phyloP scores from a whole-genome alignment of 306 rosid species.

The Casuarina glauca region DNA sequence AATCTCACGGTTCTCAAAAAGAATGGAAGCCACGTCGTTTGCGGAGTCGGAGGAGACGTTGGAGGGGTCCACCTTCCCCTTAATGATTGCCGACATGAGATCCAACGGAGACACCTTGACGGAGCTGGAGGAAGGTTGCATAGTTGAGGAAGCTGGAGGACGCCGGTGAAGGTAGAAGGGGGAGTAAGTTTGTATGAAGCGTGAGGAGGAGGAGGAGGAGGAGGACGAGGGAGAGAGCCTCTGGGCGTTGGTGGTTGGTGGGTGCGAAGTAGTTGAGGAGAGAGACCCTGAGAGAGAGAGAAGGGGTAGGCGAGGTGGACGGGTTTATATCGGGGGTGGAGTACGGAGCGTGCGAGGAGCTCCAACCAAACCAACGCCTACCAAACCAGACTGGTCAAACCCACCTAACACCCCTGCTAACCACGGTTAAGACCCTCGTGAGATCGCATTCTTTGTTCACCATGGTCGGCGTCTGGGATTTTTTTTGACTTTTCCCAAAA shows the following conservation, averaged over 20 bases:
- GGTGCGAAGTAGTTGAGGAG: slow-evolving; percentile 42
- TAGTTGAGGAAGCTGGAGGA: slow-evolving; percentile 6
- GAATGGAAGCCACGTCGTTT: slow-evolving; percentile 44
- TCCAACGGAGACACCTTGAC: slow-evolving; percentile 84
- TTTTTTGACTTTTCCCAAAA: too few species aligned
- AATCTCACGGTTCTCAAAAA: slow-evolving; percentile 69
- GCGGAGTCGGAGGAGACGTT: slow-evolving; percentile 45
- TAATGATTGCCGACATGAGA: slow-evolving; percentile 79
- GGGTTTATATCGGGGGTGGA: slow-evolving; percentile 37
- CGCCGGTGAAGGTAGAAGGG: slow-evolving; percentile 11
- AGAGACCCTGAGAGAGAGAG: slow-evolving; percentile 18
- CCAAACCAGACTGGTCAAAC: slow-evolving; percentile 73
- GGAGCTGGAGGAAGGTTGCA: slow-evolving; percentile 65
- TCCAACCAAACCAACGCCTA: slow-evolving; percentile 42
- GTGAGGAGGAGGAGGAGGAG: slow-evolving; percentile 6
- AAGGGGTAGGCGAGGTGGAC: neutral
- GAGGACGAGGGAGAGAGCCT: slow-evolving; percentile 14
- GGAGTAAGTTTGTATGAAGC: neutral
- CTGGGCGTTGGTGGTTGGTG: slow-evolving; percentile 9
- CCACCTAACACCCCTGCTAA: slow-evolving; percentile 48
- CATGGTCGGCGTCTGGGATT: neutral
- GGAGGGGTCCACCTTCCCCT: slow-evolving; percentile 69
- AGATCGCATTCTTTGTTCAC: neutral
- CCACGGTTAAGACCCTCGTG: slow-evolving; percentile 28
- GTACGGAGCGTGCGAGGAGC: neutral